Base-by-base conservation (phyloP, 169 alveolate species). In the Amoebophrya sp. region DNA sequence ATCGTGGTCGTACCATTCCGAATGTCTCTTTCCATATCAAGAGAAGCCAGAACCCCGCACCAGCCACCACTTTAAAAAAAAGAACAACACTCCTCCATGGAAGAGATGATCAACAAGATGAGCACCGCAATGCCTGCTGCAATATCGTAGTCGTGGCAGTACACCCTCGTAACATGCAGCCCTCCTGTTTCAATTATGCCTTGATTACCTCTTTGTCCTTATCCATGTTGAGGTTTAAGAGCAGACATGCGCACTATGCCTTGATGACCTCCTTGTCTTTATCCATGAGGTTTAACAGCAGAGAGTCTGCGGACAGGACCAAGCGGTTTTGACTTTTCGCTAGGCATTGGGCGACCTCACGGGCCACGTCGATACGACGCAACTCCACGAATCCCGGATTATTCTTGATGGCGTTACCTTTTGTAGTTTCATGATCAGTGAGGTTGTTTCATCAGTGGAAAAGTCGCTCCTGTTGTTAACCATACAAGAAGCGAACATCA, bases 331-430 rank as follows among this genome's bases (percentile, higher is more conserved):
- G 78, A 33, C 91, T 41, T 90, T 90, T 90, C 77, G 94, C 38
- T 38, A 94, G 53, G 6, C 78, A 38, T 92, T 95, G 94, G 34
- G 99, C 97, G 89, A 98, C 98, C 90, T 98, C 99, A 94, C 95
- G 95, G 23, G 99, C 98, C 39, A 98, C 96, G 92, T 98, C 99
- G 89, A 98, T 97, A 92, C 97, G 97, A 93, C 97, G 97, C 91
- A 98, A 95, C 93, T 98, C 98, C 92, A 98, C 94, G 94, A 97
- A 98, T 54, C 96, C 96, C 40, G 96, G 96, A 78, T 95, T 95
- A 39, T 93, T 91, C 89, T 91, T 53, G 90, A 95, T 94, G 54
- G 96, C 95, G 83, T 94, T 40, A 36, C 97, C 97, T 77, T 1
- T 26, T 26, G 36, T 65, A 10, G 18, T 36, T 65, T 65, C 83